These are phyloP conservation scores for Trichophyton simii DNA, from an alignment of 2,329 filamentous ascomycete genomes.

Conservation along the genomic window DNA sequence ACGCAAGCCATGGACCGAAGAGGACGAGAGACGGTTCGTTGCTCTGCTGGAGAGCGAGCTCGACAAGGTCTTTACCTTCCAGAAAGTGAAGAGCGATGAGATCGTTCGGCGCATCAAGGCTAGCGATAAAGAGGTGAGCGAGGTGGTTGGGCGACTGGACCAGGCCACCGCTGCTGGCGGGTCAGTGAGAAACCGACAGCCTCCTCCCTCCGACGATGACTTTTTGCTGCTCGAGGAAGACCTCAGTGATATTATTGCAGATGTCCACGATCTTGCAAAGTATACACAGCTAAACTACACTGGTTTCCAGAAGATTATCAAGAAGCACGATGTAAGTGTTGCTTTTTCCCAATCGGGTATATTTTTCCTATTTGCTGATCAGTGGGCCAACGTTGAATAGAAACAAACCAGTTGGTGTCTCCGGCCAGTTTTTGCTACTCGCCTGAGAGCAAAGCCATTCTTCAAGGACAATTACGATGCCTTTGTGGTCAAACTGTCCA, in stretches of 20 bases:
- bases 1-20: slow-evolving; percentile 68
- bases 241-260: slow-evolving; percentile 92
- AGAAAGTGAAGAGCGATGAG: slow-evolving; percentile 93
- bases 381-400: slow-evolving; percentile 31
- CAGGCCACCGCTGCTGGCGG: slow-evolving; percentile 13
- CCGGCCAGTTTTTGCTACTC: slow-evolving; percentile 86
- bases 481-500: slow-evolving; percentile 87
- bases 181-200: slow-evolving; percentile 24
- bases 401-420: slow-evolving; percentile 93
- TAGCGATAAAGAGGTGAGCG: slow-evolving; percentile 77
- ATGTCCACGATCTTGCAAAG: slow-evolving; percentile 95
- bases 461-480: slow-evolving; percentile 98
- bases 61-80: slow-evolving; percentile 95
- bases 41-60: slow-evolving; percentile 77
- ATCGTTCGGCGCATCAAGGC: slow-evolving; percentile 81
- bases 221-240: slow-evolving; percentile 90
- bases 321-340: slow-evolving; percentile 81
- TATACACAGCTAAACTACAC: slow-evolving; percentile 98
- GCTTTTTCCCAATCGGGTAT: background rate
- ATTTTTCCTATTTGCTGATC: slow-evolving; percentile 7
- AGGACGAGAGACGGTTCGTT: slow-evolving; percentile 83
- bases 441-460: slow-evolving; percentile 91
- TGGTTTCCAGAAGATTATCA: slow-evolving; percentile 99
- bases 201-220: slow-evolving; percentile 66
- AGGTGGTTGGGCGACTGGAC: slow-evolving; percentile 67